phyloP scores from a whole-genome alignment of 352 stramenopile genomes.

The Pythium biforme region DNA sequence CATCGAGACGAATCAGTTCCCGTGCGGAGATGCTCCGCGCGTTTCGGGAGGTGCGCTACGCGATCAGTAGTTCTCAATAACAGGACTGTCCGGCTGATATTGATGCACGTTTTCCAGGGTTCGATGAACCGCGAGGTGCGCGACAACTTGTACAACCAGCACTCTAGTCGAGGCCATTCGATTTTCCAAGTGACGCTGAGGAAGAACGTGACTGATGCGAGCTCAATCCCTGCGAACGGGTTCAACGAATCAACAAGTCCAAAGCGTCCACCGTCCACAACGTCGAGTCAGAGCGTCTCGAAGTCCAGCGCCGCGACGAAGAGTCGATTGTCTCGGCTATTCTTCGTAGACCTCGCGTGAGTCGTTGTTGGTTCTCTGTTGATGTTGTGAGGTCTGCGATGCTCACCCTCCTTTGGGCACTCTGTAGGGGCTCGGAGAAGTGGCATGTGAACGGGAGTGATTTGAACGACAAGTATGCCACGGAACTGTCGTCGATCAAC shows the following conservation, averaged over 20 bases:
- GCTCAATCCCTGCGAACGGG: background rate
- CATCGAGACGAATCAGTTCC: constrained; percentile 44
- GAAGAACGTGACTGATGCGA: constrained; percentile 25
- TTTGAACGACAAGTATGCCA: constrained; percentile 58
- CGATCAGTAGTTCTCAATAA: too few relatives aligned
- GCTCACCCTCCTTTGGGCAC: background rate
- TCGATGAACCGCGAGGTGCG: constrained; percentile 65
- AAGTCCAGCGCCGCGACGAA: constrained; percentile 3
- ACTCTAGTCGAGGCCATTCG: constrained; percentile 64
- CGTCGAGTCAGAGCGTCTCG: background rate
- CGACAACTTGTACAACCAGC: constrained; percentile 75
- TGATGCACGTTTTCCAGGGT: constrained; percentile 31
- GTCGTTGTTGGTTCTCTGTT: background rate
- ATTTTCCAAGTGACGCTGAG: constrained; percentile 72
- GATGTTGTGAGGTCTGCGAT: background rate
- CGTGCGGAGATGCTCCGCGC: constrained; percentile 51
- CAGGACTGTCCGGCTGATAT: too few relatives aligned
- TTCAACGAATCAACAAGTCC: constrained; percentile 1
- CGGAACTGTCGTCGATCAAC: constrained; percentile 66
- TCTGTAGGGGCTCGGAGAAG: constrained; percentile 59
- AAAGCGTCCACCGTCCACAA: background rate
- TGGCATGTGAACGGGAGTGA: constrained; percentile 60
- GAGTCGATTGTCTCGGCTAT: constrained; percentile 51
- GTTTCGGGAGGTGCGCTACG: constrained; percentile 49
- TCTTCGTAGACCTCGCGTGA: constrained; percentile 76